Percentiles rank a stretch among this genome's conserved stretches.
These are phyloP conservation scores for Acmispon strigosus DNA, from an alignment of 306 rosid species.

Conservation along the genomic window DNA sequence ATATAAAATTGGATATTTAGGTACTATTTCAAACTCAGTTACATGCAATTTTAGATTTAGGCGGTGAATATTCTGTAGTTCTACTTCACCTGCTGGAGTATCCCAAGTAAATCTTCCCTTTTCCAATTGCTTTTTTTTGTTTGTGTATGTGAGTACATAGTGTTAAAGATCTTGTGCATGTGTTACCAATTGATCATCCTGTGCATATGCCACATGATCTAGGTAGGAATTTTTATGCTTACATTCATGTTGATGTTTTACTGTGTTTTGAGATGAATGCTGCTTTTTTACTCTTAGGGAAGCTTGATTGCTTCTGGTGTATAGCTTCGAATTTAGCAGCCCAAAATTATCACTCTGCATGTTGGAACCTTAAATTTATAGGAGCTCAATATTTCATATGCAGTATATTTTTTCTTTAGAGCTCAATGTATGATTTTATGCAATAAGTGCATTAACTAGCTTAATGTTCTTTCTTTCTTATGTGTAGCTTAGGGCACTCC, in stretches of 20 bases:
- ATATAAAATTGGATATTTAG: too few species aligned
- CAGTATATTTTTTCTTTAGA: neutral
- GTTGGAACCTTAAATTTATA: neutral
- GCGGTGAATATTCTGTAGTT: neutral
- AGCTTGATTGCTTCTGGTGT: neutral
- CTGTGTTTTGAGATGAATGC: neutral
- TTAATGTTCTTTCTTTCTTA: slow-evolving; percentile 19
- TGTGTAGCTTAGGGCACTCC: slow-evolving; percentile 31
- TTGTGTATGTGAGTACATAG: neutral
- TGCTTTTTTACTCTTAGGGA: neutral
- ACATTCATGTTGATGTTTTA: neutral
- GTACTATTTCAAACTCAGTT: too few species aligned
- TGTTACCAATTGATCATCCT: neutral
- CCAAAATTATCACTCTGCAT: neutral
- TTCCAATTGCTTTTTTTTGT: neutral
- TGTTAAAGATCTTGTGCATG: neutral
- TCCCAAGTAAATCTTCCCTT: neutral
- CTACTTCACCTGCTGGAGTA: neutral
- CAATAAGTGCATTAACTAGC: slow-evolving; percentile 13
- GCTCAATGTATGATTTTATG: neutral
- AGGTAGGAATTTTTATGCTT: neutral
- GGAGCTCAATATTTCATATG: neutral
- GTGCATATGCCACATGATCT: neutral
- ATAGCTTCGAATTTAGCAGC: neutral
- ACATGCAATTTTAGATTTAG: too few species aligned